These are phyloP conservation scores for Raffaelea albimanens DNA, from an alignment of 2,329 filamentous ascomycete genomes.

Conservation along the genomic window DNA sequence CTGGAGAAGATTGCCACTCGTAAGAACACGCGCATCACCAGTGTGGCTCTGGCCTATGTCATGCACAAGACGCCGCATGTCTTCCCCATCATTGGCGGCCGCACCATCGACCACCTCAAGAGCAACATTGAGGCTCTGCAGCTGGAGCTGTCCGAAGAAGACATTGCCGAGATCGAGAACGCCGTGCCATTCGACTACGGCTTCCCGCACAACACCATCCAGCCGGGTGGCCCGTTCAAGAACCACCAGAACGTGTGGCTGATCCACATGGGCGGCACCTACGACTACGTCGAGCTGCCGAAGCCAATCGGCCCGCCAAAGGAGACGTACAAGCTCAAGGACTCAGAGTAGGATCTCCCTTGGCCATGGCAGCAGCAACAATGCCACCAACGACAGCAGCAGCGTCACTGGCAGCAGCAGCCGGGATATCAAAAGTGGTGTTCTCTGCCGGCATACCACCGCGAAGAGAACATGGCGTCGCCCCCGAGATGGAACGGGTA, in stretches of 20 bases:
- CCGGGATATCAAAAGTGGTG: too few species aligned
- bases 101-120: conserved; percentile 60
- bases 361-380: background rate
- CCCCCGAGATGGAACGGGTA: too few species aligned
- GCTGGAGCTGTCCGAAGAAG: conserved; percentile 47
- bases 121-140: conserved; percentile 60
- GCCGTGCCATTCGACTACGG: conserved; percentile 54
- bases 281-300: conserved; percentile 38
- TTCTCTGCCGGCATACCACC: too few species aligned
- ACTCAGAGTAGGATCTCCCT: conserved; percentile 31
- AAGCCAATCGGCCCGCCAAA: conserved; percentile 28
- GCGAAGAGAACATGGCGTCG: too few species aligned
- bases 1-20: conserved; percentile 39
- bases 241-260: conserved; percentile 33
- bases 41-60: conserved; percentile 60
- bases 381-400: too few species aligned
- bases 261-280: conserved; percentile 35
- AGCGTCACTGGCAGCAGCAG: too few species aligned
- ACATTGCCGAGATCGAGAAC: conserved; percentile 57
- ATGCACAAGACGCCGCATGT: conserved; percentile 63
- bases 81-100: conserved; percentile 63
- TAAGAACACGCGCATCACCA: conserved; percentile 33
- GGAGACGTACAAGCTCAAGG: conserved; percentile 15
- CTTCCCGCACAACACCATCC: conserved; percentile 45
- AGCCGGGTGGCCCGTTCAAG: conserved; percentile 19